Evolutionary conservation across 2,329 filamentous ascomycete species (phyloP).

Genomic region (Nannizzia gypsea): DNA sequence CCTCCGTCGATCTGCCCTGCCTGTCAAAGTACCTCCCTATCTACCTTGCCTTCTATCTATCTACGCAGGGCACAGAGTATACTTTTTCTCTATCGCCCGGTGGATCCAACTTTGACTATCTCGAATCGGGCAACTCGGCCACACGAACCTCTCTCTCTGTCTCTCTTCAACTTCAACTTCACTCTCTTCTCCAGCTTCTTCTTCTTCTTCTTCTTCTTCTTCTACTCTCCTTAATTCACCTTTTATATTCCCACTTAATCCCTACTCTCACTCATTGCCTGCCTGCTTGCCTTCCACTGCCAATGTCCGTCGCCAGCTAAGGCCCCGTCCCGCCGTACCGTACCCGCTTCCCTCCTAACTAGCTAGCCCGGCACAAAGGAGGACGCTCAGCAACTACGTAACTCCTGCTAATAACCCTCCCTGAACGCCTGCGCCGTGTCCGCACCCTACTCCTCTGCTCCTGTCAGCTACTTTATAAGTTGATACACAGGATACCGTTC

Average conservation of each 20-base stretch:
- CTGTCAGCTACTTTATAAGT: too few species aligned
- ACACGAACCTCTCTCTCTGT: not conserved
- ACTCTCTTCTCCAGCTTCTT: not conserved
- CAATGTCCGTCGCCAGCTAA: not conserved
- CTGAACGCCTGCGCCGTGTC: not conserved
- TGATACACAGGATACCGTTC: not conserved
- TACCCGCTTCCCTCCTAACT: not conserved
- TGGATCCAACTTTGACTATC: not conserved
- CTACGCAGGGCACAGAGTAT: too few species aligned
- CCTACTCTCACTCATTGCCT: not conserved
- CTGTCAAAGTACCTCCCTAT: too few species aligned
- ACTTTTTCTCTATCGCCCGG: not conserved
- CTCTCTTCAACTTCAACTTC: not conserved
- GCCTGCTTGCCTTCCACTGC: not conserved
- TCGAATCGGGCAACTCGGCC: conserved; percentile 3
- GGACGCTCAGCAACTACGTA: not conserved
- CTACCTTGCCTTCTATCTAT: not conserved
- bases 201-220: not conserved
- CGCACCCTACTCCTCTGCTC: not conserved
- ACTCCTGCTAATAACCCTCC: not conserved
- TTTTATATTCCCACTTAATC: not conserved
- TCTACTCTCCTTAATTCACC: too few species aligned
- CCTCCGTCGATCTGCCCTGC: not conserved
- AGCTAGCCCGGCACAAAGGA: not conserved
- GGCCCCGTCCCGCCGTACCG: not conserved